phyloP scores from a whole-genome alignment of 306 rosid genomes.

The Vigna radiata region DNA sequence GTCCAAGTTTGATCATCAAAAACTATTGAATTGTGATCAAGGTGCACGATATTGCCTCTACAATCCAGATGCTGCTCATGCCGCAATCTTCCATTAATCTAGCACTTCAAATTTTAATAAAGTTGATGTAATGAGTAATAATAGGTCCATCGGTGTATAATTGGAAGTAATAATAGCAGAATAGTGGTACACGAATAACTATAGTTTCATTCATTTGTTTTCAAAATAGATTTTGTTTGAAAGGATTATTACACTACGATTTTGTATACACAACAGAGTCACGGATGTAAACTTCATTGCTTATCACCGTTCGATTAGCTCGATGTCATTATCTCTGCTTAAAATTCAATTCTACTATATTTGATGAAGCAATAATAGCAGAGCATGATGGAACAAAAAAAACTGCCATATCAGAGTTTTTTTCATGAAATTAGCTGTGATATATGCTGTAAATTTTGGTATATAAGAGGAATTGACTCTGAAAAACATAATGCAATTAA shows the following conservation, averaged over 20 bases:
- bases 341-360: too few relatives aligned
- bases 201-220: not conserved
- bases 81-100: not conserved
- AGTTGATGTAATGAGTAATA: not conserved
- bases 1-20: not conserved
- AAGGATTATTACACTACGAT: not conserved
- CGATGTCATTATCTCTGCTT: too few relatives aligned
- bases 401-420: too few relatives aligned
- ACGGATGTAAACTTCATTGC: too few relatives aligned
- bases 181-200: not conserved
- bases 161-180: not conserved
- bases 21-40: not conserved
- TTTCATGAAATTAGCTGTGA: too few relatives aligned
- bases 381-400: too few relatives aligned
- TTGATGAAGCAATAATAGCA: too few relatives aligned
- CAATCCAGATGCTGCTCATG: conserved; percentile 26
- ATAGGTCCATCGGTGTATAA: not conserved
- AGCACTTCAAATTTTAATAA: not conserved
- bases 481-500: too few relatives aligned
- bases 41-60: conserved; percentile 11
- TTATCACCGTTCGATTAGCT: too few relatives aligned
- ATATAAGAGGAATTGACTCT: too few relatives aligned
- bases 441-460: too few relatives aligned
- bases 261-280: too few relatives aligned
- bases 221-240: not conserved